Percentiles rank a stretch among this genome's conserved stretches.
phyloP scores from a whole-genome alignment of 2,329 filamentous ascomycete species.

The Massarina eburnea region DNA sequence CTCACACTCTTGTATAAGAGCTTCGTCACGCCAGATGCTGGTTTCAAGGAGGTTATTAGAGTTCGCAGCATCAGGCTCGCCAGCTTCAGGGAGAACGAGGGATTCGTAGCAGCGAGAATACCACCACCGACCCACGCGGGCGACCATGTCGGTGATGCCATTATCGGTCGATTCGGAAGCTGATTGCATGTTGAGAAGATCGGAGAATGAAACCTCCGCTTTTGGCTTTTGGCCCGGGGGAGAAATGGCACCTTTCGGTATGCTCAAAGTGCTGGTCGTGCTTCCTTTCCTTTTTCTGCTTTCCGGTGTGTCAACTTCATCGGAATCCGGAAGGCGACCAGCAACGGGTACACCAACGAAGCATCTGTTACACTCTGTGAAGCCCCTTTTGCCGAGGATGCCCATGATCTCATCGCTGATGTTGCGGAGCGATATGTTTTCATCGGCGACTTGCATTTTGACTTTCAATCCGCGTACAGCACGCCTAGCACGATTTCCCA shows the following conservation, averaged over 20 bases:
- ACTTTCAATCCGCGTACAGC: slow-evolving; percentile 73
- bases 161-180: slow-evolving; percentile 63
- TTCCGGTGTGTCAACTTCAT: slow-evolving; percentile 23
- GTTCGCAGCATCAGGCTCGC: slow-evolving; percentile 37
- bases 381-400: slow-evolving; percentile 68
- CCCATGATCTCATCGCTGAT: slow-evolving; percentile 61
- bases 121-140: slow-evolving; percentile 93
- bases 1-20: slow-evolving; percentile 80
- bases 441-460: slow-evolving; percentile 62
- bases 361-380: slow-evolving; percentile 72
- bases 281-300: slow-evolving; percentile 31
- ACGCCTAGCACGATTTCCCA: slow-evolving; percentile 71
- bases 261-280: slow-evolving; percentile 26
- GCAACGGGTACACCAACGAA: slow-evolving; percentile 76
- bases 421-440: slow-evolving; percentile 61
- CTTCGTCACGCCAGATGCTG: slow-evolving; percentile 78
- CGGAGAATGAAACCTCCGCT: slow-evolving; percentile 39
- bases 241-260: slow-evolving; percentile 14
- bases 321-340: slow-evolving; percentile 44
- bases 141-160: slow-evolving; percentile 88
- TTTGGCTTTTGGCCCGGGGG: slow-evolving; percentile 22
- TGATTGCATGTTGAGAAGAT: slow-evolving; percentile 35
- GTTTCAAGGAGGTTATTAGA: slow-evolving; percentile 46
- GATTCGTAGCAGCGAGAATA: slow-evolving; percentile 90
- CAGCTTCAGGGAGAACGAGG: slow-evolving; percentile 49